Conservation (phyloP, 2,329 filamentous ascomycete genomes). For the Ceratocystis alfenasii region DNA sequence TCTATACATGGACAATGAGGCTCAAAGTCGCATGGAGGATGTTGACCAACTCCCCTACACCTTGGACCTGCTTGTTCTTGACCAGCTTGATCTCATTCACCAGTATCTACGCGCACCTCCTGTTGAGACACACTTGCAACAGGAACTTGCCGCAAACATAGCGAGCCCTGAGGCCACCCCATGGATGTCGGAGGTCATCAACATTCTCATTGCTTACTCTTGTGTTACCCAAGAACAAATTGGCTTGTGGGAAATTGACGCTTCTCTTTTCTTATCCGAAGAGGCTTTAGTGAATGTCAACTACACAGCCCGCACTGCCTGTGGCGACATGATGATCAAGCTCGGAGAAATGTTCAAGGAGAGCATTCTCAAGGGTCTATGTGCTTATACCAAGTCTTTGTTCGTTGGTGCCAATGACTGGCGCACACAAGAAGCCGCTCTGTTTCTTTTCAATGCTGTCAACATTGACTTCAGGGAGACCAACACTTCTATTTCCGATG, state of each 20-base stretch:
- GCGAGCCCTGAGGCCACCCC: slow-evolving; percentile 50
- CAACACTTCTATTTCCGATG: slow-evolving; percentile 69
- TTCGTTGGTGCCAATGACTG: slow-evolving; percentile 50
- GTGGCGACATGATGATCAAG: slow-evolving; percentile 84
- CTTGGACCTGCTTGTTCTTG: slow-evolving; percentile 81
- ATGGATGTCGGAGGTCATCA: slow-evolving; percentile 83
- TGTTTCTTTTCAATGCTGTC: slow-evolving; percentile 70
- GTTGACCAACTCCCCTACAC: slow-evolving; percentile 87
- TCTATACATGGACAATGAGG: slow-evolving; percentile 75
- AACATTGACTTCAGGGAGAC: slow-evolving; percentile 36
- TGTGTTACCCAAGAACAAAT: slow-evolving; percentile 89
- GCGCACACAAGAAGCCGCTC: slow-evolving; percentile 62
- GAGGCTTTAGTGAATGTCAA: slow-evolving; percentile 91
- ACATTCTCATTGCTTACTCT: slow-evolving; percentile 70
- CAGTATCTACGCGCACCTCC: slow-evolving; percentile 77
- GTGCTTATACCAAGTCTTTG: slow-evolving; percentile 61
- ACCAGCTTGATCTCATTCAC: slow-evolving; percentile 91
- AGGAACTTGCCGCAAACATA: slow-evolving; percentile 51
- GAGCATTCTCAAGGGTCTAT: slow-evolving; percentile 64
- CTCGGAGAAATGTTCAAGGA: slow-evolving; percentile 77
- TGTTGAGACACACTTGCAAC: slow-evolving; percentile 78
- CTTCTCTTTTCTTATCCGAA: slow-evolving; percentile 88
- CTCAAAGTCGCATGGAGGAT: slow-evolving; percentile 80
- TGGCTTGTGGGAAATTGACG: slow-evolving; percentile 90
- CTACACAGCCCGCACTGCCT: slow-evolving; percentile 87